Evolutionary conservation across 305 asterid genomes (phyloP).

Genomic region (Vinca major): DNA sequence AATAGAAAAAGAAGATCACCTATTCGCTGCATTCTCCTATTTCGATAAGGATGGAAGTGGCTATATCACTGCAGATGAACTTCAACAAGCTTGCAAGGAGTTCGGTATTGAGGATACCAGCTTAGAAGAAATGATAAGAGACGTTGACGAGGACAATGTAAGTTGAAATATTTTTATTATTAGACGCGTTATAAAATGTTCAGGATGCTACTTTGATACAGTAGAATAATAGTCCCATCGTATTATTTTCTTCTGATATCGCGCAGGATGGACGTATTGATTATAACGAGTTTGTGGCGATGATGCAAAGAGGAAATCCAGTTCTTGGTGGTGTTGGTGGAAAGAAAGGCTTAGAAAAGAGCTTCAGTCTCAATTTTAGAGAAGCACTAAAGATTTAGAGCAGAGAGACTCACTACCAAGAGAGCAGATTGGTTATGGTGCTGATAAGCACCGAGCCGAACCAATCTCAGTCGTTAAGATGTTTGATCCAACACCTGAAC

Average conservation of each 20-base stretch:
- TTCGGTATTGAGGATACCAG: slow-evolving; percentile 73
- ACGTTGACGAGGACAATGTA: slow-evolving; percentile 85
- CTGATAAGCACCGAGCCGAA: too few species aligned
- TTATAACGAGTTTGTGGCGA: slow-evolving; percentile 84
- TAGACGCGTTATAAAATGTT: background rate
- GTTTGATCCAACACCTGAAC: too few species aligned
- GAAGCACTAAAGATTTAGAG: slow-evolving; percentile 53
- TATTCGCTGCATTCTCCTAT: slow-evolving; percentile 70
- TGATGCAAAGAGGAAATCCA: slow-evolving; percentile 91
- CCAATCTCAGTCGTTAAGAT: too few species aligned
- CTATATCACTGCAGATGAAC: slow-evolving; percentile 80
- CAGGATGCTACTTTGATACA: background rate
- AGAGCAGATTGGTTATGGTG: too few species aligned
- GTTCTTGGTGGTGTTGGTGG: slow-evolving; percentile 41
- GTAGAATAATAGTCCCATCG: background rate
- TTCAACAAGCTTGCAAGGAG: slow-evolving; percentile 82
- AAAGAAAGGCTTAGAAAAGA: slow-evolving; percentile 56
- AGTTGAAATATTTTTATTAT: too few species aligned
- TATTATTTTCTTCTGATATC: background rate
- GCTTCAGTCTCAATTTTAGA: slow-evolving; percentile 76
- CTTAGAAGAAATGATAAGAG: slow-evolving; percentile 85
- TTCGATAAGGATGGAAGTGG: slow-evolving; percentile 92
- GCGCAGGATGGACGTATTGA: slow-evolving; percentile 86
- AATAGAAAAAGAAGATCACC: slow-evolving; percentile 51
- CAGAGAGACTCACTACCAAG: background rate